Evolutionary conservation across 2,329 filamentous ascomycete species (phyloP).

Genomic region (Aspergillus sp.): DNA sequence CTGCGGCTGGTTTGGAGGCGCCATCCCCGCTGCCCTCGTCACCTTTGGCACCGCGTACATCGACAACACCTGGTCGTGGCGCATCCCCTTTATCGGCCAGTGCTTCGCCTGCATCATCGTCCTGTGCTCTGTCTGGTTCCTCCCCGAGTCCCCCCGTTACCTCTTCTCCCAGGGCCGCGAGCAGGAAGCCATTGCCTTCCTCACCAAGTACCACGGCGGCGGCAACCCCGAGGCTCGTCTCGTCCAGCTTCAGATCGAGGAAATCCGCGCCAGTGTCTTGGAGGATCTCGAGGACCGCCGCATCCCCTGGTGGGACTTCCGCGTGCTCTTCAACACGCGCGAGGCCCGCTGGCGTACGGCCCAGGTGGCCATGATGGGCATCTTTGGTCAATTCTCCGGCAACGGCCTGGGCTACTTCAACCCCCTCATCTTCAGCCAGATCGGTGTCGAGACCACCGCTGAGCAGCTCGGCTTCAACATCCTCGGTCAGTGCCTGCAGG

Average conservation of each 20-base stretch:
- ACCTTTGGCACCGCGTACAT: slow-evolving; percentile 55
- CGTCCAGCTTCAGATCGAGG: not conserved
- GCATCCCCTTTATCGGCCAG: slow-evolving; percentile 69
- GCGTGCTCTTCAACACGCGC: not conserved
- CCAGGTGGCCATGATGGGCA: slow-evolving; percentile 16
- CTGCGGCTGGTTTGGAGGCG: slow-evolving; percentile 58
- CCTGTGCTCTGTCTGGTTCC: slow-evolving; percentile 60
- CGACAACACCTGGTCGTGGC: slow-evolving; percentile 57
- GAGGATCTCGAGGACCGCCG: not conserved
- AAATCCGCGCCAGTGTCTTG: not conserved
- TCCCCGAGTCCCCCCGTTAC: not conserved
- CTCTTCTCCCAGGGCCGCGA: not conserved
- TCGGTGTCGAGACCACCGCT: slow-evolving; percentile 12
- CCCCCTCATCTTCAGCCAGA: slow-evolving; percentile 12
- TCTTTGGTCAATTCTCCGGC: slow-evolving; percentile 18
- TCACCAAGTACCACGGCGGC: not conserved
- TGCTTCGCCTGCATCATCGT: slow-evolving; percentile 64
- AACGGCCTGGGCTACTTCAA: slow-evolving; percentile 20
- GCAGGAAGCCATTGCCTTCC: not conserved
- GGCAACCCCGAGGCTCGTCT: not conserved
- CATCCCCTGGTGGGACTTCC: not conserved
- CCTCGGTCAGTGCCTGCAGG: slow-evolving; percentile 53
- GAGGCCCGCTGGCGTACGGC: slow-evolving; percentile 13
- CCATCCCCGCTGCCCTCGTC: slow-evolving; percentile 55
- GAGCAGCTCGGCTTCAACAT: slow-evolving; percentile 35